A percentile compares a stretch with the other conserved stretches of the same genome.
phyloP scores from a whole-genome alignment of 2,329 filamentous ascomycete genomes.

The Fusarium chaquense region DNA sequence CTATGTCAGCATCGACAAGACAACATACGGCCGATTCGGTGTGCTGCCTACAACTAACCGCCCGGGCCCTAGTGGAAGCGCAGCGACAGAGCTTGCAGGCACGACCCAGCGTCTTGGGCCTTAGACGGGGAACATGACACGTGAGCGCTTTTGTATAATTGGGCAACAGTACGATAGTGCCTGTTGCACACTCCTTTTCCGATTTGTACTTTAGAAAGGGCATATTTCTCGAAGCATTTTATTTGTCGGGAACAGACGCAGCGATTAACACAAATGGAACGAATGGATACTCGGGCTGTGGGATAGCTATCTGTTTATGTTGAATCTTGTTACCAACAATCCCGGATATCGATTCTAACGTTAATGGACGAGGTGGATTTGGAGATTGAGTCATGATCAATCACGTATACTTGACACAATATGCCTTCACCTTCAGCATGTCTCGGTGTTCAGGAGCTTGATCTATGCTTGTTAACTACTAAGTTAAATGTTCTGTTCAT shows the following conservation, averaged over 20 bases:
- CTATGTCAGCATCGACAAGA: constrained; percentile 95
- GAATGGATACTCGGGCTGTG: constrained; percentile 21
- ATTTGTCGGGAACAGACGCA: constrained; percentile 29
- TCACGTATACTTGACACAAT: neutral
- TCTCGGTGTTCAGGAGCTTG: neutral
- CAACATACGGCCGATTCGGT: constrained; percentile 93
- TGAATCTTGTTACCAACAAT: constrained; percentile 3
- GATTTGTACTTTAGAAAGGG: constrained; percentile 41
- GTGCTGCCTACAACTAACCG: constrained; percentile 75
- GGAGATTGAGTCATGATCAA: constrained; percentile 7
- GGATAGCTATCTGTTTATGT: constrained; percentile 5
- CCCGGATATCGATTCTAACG: constrained; percentile 19
- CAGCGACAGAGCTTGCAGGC: constrained; percentile 70
- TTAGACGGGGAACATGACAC: constrained; percentile 54
- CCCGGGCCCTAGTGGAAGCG: constrained; percentile 54
- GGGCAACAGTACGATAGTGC: constrained; percentile 13
- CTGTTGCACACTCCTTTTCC: constrained; percentile 14
- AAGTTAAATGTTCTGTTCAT: neutral
- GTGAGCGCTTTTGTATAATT: constrained; percentile 27
- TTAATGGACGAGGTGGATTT: constrained; percentile 14
- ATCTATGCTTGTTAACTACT: neutral
- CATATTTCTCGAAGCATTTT: constrained; percentile 22
- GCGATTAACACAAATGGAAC: constrained; percentile 31
- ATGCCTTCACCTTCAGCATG: neutral
- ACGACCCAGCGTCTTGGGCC: constrained; percentile 76